These are phyloP conservation scores for Paraglomus occultum DNA, from an alignment of 192 early-diverging fungal species.

Conservation along the genomic window DNA sequence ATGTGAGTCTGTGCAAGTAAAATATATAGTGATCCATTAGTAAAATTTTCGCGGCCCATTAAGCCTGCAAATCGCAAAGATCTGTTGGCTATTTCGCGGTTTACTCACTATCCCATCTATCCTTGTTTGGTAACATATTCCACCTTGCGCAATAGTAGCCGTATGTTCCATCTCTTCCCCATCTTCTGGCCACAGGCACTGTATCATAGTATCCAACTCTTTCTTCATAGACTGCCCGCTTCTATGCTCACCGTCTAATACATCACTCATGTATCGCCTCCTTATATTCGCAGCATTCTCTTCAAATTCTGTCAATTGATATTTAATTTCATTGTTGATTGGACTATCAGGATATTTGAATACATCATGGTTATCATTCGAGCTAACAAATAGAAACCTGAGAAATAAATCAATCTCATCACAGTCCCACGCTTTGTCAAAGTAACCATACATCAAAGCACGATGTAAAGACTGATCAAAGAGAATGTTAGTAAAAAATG, in stretches of 20 bases:
- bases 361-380: neutral
- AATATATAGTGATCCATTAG: too few species aligned
- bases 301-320: neutral
- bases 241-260: neutral
- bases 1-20: too few species aligned
- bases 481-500: conserved; percentile 33
- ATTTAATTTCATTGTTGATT: conserved; percentile 15
- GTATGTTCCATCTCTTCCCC: conserved; percentile 2
- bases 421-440: conserved; percentile 31
- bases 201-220: conserved; percentile 24
- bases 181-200: neutral
- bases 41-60: too few species aligned
- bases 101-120: conserved; percentile 3
- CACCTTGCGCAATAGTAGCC: conserved; percentile 9
- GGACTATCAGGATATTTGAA: neutral
- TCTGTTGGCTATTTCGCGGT: too few species aligned
- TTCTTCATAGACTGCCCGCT: conserved; percentile 1
- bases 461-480: conserved; percentile 21
- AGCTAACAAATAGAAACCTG: neutral
- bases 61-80: too few species aligned
- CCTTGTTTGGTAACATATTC: conserved; percentile 10
- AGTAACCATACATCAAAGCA: conserved; percentile 28
- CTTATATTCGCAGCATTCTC: conserved; percentile 8
- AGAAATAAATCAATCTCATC: conserved; percentile 3
- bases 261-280: conserved; percentile 6